Conservation (phyloP, 495 filamentous ascomycete species). For the Penicillium alfredii region DNA sequence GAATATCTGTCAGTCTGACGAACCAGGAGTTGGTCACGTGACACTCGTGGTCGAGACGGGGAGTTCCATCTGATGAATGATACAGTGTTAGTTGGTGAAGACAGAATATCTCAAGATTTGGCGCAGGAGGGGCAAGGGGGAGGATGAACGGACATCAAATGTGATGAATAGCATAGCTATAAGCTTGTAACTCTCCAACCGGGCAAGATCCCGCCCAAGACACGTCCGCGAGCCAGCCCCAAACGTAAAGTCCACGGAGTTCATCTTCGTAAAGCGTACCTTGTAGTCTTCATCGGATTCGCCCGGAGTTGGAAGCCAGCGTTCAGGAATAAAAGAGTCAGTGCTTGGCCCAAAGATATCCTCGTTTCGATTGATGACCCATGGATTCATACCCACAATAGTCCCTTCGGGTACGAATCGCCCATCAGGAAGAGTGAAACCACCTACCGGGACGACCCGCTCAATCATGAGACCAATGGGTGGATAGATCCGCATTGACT, state of each 20-base stretch:
- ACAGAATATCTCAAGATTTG: too few species aligned
- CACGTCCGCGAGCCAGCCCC: too few species aligned
- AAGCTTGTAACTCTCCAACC: conserved; percentile 73
- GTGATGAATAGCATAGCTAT: conserved; percentile 61
- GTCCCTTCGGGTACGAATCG: conserved; percentile 48
- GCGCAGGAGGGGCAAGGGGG: too few species aligned
- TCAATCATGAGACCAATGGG: conserved; percentile 58
- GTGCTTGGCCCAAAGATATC: conserved; percentile 50
- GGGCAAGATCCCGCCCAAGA: conserved; percentile 62
- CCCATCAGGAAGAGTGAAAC: conserved; percentile 44
- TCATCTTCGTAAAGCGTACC: conserved; percentile 22
- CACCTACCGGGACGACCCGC: conserved; percentile 54
- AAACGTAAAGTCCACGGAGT: conserved; percentile 42
- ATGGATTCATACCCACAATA: too few species aligned
- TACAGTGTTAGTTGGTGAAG: too few species aligned
- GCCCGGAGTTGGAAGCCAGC: too few species aligned
- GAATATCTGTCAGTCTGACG: conserved; percentile 21
- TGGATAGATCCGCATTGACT: conserved; percentile 61
- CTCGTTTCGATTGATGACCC: conserved; percentile 49
- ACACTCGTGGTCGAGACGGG: conserved; percentile 25
- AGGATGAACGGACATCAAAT: conserved; percentile 49
- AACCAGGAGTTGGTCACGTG: conserved; percentile 32
- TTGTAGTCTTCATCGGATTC: conserved; percentile 22
- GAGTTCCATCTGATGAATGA: conserved; percentile 28
- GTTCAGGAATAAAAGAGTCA: conserved; percentile 45